phyloP scores from a whole-genome alignment of 495 filamentous ascomycete species.

The Aspergillus carlsbadensis region DNA sequence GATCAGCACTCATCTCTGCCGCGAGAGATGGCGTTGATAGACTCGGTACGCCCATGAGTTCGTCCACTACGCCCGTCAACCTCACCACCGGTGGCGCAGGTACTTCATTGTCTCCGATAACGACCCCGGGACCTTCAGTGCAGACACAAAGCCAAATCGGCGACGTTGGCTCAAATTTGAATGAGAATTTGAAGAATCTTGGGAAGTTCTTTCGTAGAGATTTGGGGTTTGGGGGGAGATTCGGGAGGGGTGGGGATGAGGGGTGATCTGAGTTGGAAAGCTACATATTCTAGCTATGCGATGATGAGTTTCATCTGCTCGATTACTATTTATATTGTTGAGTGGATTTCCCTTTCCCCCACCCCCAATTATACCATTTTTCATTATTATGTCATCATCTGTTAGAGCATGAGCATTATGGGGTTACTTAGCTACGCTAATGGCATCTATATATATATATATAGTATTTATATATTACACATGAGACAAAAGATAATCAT shows the following conservation, averaged over 20 bases:
- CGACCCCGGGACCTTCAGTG: slow-evolving; percentile 9
- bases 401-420: neutral
- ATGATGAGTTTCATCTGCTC: neutral
- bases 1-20: slow-evolving; percentile 71
- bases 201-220: slow-evolving; percentile 95
- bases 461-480: neutral
- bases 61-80: slow-evolving; percentile 21
- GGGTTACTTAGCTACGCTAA: neutral
- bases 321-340: neutral
- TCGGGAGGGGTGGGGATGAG: slow-evolving; percentile 50
- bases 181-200: slow-evolving; percentile 91
- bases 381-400: neutral
- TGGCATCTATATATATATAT: neutral
- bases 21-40: slow-evolving; percentile 89
- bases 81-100: slow-evolving; percentile 12
- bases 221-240: slow-evolving; percentile 76
- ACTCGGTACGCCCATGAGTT: slow-evolving; percentile 61
- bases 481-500: neutral
- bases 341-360: neutral
- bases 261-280: slow-evolving; percentile 5
- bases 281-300: neutral
- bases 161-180: slow-evolving; percentile 59
- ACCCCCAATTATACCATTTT: slow-evolving; percentile 9
- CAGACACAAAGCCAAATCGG: slow-evolving; percentile 16
- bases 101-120: slow-evolving; percentile 1